Conservation (phyloP, 257 asterid genomes). For the Jaltomata sinuosa region DNA sequence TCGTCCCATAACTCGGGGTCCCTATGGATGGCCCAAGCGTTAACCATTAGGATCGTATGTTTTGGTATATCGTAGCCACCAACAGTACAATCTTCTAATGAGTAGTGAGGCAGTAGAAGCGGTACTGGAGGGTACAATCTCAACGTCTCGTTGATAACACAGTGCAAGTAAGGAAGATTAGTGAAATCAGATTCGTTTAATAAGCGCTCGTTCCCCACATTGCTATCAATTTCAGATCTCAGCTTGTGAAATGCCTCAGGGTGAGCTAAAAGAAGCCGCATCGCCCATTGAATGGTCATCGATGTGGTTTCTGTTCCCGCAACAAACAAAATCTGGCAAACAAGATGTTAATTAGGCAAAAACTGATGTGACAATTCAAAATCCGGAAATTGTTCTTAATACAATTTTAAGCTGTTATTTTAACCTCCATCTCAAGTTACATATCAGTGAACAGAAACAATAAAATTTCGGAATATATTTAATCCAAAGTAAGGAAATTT, state of each 20-base stretch:
- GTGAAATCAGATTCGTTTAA: conserved; percentile 36
- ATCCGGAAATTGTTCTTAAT: not conserved
- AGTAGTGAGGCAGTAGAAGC: conserved; percentile 36
- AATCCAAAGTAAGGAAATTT: not conserved
- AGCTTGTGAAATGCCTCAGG: conserved; percentile 24
- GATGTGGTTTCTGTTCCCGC: conserved; percentile 53
- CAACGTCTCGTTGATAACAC: conserved; percentile 42
- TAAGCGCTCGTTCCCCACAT: conserved; percentile 25
- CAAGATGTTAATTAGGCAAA: not conserved
- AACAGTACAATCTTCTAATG: conserved; percentile 27
- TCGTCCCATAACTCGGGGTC: conserved; percentile 47
- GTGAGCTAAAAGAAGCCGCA: conserved; percentile 34
- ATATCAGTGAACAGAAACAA: not conserved
- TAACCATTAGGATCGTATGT: conserved; percentile 33
- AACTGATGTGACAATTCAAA: not conserved
- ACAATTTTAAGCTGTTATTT: not conserved
- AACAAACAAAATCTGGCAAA: conserved; percentile 26
- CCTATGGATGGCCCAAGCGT: conserved; percentile 49
- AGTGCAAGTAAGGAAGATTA: conserved; percentile 37
- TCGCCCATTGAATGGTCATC: conserved; percentile 29
- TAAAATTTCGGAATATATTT: too few species aligned
- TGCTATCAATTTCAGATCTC: conserved; percentile 36
- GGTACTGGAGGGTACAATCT: conserved; percentile 45
- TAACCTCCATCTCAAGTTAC: not conserved
- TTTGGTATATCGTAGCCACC: conserved; percentile 34